Percentiles rank a stretch among this genome's conserved stretches.
Conservation (phyloP, 495 filamentous ascomycete genomes). For the Neurospora discreta region DNA sequence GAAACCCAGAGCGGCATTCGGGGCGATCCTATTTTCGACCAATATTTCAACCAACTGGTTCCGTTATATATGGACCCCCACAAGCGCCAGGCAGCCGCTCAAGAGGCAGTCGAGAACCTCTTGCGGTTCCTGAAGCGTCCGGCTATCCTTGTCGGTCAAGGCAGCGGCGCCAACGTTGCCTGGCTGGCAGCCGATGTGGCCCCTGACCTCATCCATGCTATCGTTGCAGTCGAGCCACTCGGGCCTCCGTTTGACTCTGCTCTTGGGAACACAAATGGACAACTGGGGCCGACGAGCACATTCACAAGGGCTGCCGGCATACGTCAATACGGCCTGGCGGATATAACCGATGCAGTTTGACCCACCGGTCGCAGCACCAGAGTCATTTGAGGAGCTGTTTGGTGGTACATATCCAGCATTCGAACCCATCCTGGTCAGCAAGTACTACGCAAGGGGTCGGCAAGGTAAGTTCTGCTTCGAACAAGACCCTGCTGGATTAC, state of each 20-base stretch:
- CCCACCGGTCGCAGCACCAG: constrained; percentile 1
- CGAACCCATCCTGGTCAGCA: neutral
- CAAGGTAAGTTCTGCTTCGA: neutral
- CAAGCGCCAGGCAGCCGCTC: constrained; percentile 29
- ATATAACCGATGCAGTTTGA: constrained; percentile 24
- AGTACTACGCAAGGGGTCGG: neutral
- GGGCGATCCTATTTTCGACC: constrained; percentile 41
- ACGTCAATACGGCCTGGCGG: constrained; percentile 34
- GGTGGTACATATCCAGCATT: neutral
- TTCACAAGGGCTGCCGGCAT: neutral
- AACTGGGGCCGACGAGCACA: neutral
- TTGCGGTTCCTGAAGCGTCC: constrained; percentile 26
- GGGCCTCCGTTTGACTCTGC: constrained; percentile 38
- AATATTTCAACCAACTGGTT: constrained; percentile 25
- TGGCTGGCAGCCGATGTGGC: constrained; percentile 39
- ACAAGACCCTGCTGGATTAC: constrained; percentile 12
- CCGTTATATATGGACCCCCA: constrained; percentile 20
- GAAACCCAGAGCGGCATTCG: constrained; percentile 20
- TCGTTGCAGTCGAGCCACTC: constrained; percentile 43
- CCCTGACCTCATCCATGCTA: constrained; percentile 33
- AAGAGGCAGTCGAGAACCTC: constrained; percentile 32
- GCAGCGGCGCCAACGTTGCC: constrained; percentile 38
- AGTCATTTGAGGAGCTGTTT: neutral
- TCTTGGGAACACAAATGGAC: neutral
- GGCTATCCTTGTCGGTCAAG: constrained; percentile 40